Conservation (phyloP, 140 eudicot species). For the Erigeron philadelphicus region DNA sequence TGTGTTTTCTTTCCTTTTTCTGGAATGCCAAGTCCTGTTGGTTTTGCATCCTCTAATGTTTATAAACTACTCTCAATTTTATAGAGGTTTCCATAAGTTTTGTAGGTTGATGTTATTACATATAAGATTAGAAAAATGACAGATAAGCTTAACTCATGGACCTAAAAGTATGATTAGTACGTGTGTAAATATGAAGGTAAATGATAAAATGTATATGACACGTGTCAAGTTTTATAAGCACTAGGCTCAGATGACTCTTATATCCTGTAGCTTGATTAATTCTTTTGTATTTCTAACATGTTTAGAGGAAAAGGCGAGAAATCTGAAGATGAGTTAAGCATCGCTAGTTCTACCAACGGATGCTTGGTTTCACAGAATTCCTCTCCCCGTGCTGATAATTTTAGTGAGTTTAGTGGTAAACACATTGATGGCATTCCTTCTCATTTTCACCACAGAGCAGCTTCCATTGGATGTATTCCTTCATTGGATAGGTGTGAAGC, state of each 20-base stretch:
- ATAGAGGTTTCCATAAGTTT: neutral
- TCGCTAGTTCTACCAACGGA: constrained; percentile 46
- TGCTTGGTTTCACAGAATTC: constrained; percentile 34
- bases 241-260: neutral
- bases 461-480: constrained; percentile 34
- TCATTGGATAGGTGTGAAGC: constrained; percentile 31
- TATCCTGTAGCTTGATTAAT: neutral
- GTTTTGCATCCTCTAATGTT: neutral
- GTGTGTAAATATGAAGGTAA: too few species aligned
- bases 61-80: neutral
- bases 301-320: constrained; percentile 54
- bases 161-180: too few species aligned
- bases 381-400: constrained; percentile 44
- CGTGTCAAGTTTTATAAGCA: too few species aligned
- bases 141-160: too few species aligned
- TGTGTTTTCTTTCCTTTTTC: too few species aligned
- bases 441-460: constrained; percentile 40
- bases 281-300: constrained; percentile 22
- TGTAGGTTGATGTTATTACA: constrained; percentile 7
- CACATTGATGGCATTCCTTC: constrained; percentile 34
- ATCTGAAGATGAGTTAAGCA: constrained; percentile 52
- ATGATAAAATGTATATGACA: too few species aligned
- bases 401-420: constrained; percentile 38
- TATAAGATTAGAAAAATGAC: neutral
- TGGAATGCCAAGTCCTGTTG: too few species aligned